Base-by-base conservation (phyloP, 768 basidiomycete genomes). In the Aureoboletus auriporus region DNA sequence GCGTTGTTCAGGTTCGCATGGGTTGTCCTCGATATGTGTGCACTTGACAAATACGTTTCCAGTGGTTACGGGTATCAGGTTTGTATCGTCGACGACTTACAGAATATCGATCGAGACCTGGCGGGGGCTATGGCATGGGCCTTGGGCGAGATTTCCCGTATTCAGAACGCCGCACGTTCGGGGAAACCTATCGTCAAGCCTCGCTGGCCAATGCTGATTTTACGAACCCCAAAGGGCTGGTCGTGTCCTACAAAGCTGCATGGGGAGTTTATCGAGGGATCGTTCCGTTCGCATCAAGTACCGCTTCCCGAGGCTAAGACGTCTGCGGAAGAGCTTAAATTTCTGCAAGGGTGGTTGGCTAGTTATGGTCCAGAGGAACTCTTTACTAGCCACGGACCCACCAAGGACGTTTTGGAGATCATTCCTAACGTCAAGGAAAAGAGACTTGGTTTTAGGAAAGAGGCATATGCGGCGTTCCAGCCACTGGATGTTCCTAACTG, bases 11-110 rank as follows among this genome's bases (percentile, higher is more conserved):
- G 80, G 87, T 84, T 47, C 27, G 46, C 16, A 14, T 20, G 8
- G 0, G 3, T 36, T 27, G n/a, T 8, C 23, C 4, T 28, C 30
- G 8, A 23, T 36, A 33, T 16, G n/a, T 13, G 10, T 20, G 44
- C 20, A 23, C 20, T 38, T 26, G 4, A 35, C 39, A 9, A 58
- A 54, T 1, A 34, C 11, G 6, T 44, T 26, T 35, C 6, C 47
- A 84, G 83, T 46, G 86, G 86, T 4, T 90, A 91, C 61, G 89
- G 92, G n/a, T 95, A 93, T 64, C 86, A 93, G 71, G 83, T 83
- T 43, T 81, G 88, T 42, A 83, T 95, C 53, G 83, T 96, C 51
- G 82, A 86, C 38, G 77, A 84, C 53, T 63, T 81, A 40, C 65
- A 66, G 14, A 75, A 79, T 60, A 78, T 93, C 50, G 86, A 94